Percentiles rank a stretch among this genome's conserved stretches.
Conservation (phyloP, 345 rosid species). For the Limnanthes douglasii region DNA sequence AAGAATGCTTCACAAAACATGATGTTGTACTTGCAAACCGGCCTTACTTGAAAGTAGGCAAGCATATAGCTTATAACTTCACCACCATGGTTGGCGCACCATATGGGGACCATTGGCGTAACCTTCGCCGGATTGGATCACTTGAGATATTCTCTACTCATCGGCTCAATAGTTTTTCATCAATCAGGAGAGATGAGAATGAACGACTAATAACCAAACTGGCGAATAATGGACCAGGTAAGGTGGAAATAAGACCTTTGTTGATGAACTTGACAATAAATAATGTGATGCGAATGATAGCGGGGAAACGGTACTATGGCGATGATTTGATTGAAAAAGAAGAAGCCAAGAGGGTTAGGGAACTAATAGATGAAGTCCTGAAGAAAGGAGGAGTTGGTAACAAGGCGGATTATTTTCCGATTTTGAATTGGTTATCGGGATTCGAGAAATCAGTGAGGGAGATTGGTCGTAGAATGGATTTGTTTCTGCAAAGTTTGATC, state of each 20-base stretch:
- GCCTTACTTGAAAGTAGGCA: slow-evolving; percentile 9
- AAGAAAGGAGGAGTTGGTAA: not conserved
- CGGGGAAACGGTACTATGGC: slow-evolving; percentile 23
- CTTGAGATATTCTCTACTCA: slow-evolving; percentile 10
- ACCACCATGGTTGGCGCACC: slow-evolving; percentile 12
- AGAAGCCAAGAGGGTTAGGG: slow-evolving; percentile 18
- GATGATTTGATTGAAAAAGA: slow-evolving; percentile 11
- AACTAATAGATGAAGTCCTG: slow-evolving; percentile 9
- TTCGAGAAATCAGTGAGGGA: not conserved
- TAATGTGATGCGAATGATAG: slow-evolving; percentile 25
- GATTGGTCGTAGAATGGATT: not conserved
- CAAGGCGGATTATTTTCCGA: slow-evolving; percentile 3
- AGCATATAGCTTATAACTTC: slow-evolving; percentile 13
- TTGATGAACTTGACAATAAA: slow-evolving; percentile 18
- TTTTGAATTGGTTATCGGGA: not conserved
- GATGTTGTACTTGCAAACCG: slow-evolving; percentile 14
- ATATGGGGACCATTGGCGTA: slow-evolving; percentile 18
- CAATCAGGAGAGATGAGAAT: slow-evolving; percentile 15
- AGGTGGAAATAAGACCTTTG: slow-evolving; percentile 12
- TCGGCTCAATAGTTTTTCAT: slow-evolving; percentile 13
- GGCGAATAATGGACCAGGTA: not conserved
- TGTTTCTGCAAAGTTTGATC: slow-evolving; percentile 2
- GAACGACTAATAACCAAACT: slow-evolving; percentile 14
- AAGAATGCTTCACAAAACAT: slow-evolving; percentile 14
- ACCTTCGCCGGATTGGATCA: slow-evolving; percentile 16